Conservation (phyloP, 2,329 filamentous ascomycete species). For the Fusarium keratoplasticum region DNA sequence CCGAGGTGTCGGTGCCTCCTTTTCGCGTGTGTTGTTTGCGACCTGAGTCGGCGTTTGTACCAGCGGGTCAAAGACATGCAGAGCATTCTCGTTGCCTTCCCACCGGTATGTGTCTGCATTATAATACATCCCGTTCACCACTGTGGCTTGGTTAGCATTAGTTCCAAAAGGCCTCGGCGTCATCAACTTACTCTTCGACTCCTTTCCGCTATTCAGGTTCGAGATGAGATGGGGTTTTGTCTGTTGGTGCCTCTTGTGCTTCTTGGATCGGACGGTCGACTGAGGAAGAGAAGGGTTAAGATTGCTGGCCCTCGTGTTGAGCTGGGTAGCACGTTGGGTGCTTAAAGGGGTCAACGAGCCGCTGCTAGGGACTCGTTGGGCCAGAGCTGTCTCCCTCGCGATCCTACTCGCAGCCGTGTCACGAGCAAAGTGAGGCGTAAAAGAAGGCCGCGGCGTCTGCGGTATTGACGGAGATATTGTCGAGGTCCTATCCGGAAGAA, state of each 20-base stretch:
- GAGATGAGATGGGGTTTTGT: conserved; percentile 89
- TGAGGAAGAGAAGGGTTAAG: conserved; percentile 57
- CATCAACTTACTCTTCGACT: conserved; percentile 77
- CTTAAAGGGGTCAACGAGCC: conserved; percentile 66
- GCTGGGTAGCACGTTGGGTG: conserved; percentile 65
- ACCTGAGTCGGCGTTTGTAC: conserved; percentile 64
- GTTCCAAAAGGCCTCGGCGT: background rate
- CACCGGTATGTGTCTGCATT: conserved; percentile 88
- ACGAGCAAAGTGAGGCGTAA: conserved; percentile 71
- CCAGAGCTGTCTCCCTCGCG: conserved; percentile 70
- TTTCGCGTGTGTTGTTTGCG: conserved; percentile 62
- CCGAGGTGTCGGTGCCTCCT: conserved; percentile 69
- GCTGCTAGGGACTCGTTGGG: conserved; percentile 67
- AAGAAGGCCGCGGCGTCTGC: conserved; percentile 65
- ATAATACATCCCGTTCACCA: conserved; percentile 95
- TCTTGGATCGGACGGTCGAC: conserved; percentile 63
- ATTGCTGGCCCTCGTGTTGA: conserved; percentile 62
- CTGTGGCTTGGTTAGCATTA: conserved; percentile 58
- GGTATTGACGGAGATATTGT: conserved; percentile 66
- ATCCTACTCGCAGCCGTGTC: conserved; percentile 75
- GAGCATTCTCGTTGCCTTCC: conserved; percentile 95
- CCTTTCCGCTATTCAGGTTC: conserved; percentile 79
- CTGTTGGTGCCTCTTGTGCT: conserved; percentile 70
- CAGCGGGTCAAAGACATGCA: conserved; percentile 80
- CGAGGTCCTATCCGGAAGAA: conserved; percentile 63